Evolutionary conservation across 176 grass and related monocot genomes (phyloP).

Genomic region (Bonia amplexicaulis): DNA sequence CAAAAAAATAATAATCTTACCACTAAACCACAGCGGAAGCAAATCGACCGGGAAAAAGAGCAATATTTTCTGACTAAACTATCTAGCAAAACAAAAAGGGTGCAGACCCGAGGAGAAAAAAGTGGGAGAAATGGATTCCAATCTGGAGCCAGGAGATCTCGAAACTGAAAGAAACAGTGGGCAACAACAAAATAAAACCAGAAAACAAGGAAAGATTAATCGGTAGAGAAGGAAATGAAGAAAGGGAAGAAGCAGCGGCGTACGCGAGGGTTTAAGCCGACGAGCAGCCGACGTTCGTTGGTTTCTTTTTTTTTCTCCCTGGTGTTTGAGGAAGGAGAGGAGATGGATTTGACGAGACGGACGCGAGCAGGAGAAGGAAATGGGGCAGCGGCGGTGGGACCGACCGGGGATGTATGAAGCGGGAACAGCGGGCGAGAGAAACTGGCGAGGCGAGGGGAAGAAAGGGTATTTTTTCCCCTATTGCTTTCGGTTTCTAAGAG

Average conservation of each 20-base stretch:
- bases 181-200: background rate
- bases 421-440: constrained; percentile 41
- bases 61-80: background rate
- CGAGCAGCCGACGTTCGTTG: background rate
- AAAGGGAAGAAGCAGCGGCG: background rate
- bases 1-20: background rate
- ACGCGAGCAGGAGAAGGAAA: background rate
- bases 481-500: no score
- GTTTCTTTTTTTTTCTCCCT: no score
- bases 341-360: constrained; percentile 20
- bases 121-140: background rate
- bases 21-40: background rate
- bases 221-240: background rate
- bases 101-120: background rate
- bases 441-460: background rate
- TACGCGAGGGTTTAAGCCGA: background rate
- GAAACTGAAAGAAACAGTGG: background rate
- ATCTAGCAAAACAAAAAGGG: background rate
- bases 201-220: background rate
- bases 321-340: background rate
- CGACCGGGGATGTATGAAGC: constrained; percentile 15
- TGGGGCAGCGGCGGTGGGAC: background rate
- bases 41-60: background rate
- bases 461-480: background rate
- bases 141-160: background rate